Evolutionary conservation across 495 filamentous ascomycete species (phyloP).

Genomic region (Tuber melanosporum): DNA sequence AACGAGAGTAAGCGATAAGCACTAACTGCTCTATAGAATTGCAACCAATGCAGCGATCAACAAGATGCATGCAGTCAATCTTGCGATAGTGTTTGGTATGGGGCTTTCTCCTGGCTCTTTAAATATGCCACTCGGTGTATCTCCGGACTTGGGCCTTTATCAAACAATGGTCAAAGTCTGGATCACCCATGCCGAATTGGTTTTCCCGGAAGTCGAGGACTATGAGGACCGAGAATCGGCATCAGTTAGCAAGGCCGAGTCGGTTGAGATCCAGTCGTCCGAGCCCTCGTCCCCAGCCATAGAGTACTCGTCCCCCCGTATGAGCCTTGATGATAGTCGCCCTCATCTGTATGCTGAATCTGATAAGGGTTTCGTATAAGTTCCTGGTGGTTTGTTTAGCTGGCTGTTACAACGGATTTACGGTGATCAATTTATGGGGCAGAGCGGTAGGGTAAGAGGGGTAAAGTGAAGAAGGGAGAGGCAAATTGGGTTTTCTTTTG

Average conservation of each 20-base stretch:
- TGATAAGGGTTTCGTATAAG: not conserved
- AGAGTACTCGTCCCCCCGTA: constrained; percentile 30
- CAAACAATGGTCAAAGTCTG: constrained; percentile 42
- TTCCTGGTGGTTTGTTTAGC: not conserved
- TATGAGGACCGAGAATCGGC: constrained; percentile 37
- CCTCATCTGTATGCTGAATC: constrained; percentile 2
- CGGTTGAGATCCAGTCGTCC: constrained; percentile 33
- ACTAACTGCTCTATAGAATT: constrained; percentile 34
- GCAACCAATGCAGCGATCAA: constrained; percentile 37
- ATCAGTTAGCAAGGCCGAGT: constrained; percentile 31
- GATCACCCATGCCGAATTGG: constrained; percentile 36
- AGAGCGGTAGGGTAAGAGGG: constrained; percentile 21
- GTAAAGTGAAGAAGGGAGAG: constrained; percentile 8
- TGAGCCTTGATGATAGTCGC: constrained; percentile 34
- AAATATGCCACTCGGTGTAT: constrained; percentile 39
- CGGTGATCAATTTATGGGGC: not conserved
- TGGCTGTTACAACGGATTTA: not conserved
- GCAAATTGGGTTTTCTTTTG: constrained; percentile 5
- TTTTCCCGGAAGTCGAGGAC: constrained; percentile 41
- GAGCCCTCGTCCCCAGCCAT: constrained; percentile 33
- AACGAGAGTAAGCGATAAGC: not conserved
- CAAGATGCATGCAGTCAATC: constrained; percentile 43
- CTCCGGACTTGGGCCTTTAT: constrained; percentile 39
- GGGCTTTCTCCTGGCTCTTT: constrained; percentile 38
- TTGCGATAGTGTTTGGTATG: constrained; percentile 44